Percentiles rank a stretch among this genome's conserved stretches.
phyloP scores from a whole-genome alignment of 768 basidiomycete genomes.

The Suillus variegatus region DNA sequence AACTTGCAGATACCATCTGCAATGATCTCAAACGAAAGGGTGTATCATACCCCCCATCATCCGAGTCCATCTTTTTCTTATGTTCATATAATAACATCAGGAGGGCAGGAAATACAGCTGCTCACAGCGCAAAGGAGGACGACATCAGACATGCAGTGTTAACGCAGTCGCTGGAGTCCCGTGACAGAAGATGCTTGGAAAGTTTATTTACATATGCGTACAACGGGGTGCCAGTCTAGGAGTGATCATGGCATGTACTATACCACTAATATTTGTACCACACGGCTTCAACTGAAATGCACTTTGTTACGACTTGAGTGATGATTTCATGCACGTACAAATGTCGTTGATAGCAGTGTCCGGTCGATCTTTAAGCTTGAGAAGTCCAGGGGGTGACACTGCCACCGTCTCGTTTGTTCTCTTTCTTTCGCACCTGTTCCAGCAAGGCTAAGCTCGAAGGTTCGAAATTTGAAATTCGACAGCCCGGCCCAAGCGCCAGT shows the following conservation, averaged over 20 bases:
- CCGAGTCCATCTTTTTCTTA: neutral
- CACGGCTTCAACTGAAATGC: too few relatives aligned
- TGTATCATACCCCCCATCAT: neutral
- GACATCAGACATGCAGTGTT: neutral
- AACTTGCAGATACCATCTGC: neutral
- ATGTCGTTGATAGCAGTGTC: too few relatives aligned
- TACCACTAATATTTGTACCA: neutral
- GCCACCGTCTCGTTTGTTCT: too few relatives aligned
- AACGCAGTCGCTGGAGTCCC: neutral
- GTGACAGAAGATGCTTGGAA: neutral
- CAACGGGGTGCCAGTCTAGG: neutral
- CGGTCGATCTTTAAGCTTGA: too few relatives aligned
- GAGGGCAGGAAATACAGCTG: neutral
- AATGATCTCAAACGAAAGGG: neutral
- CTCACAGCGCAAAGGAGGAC: neutral
- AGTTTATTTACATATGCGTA: neutral
- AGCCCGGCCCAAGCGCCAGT: too few relatives aligned
- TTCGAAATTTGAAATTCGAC: too few relatives aligned
- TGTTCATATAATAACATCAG: neutral
- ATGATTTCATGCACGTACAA: too few relatives aligned
- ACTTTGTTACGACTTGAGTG: too few relatives aligned
- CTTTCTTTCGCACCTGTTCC: too few relatives aligned
- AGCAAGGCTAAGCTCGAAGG: too few relatives aligned
- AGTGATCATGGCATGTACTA: neutral
- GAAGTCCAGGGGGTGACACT: too few relatives aligned